These are phyloP conservation scores for Kwoniella sp. DNA, from an alignment of 768 basidiomycete species.

Conservation along the genomic window DNA sequence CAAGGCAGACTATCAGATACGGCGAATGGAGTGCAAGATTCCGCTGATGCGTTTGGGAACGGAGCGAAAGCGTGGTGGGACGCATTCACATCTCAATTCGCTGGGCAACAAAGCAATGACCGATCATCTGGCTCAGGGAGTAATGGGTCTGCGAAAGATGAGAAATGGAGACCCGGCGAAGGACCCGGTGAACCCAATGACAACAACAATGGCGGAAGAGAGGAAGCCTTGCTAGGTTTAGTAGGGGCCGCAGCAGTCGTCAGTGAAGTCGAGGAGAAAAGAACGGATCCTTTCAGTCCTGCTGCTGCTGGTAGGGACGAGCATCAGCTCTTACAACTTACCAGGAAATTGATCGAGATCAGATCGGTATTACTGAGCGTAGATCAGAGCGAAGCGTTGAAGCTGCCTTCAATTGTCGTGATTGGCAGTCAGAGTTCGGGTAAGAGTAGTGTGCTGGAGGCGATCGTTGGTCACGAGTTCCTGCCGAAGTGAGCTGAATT, in stretches of 20 bases:
- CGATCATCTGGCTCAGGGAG: background rate
- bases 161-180: conserved; percentile 45
- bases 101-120: conserved; percentile 4
- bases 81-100: conserved; percentile 41
- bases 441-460: conserved; percentile 95
- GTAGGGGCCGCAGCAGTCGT: conserved; percentile 38
- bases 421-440: conserved; percentile 98
- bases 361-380: conserved; percentile 90
- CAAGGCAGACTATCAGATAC: conserved; percentile 57
- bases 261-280: conserved; percentile 51
- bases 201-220: conserved; percentile 28
- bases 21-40: conserved; percentile 34
- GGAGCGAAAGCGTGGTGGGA: conserved; percentile 54
- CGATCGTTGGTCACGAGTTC: conserved; percentile 97
- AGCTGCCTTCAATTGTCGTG: conserved; percentile 95
- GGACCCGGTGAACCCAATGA: conserved; percentile 41
- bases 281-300: conserved; percentile 19
- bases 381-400: conserved; percentile 91
- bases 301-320: conserved; percentile 57
- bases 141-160: conserved; percentile 17
- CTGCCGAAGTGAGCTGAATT: conserved; percentile 78
- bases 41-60: conserved; percentile 35
- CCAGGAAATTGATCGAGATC: conserved; percentile 93
- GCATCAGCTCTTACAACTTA: conserved; percentile 90
- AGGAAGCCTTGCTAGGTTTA: conserved; percentile 40